Conservation (phyloP, 2,329 filamentous ascomycete genomes). For the Ascochyta koolunga region DNA sequence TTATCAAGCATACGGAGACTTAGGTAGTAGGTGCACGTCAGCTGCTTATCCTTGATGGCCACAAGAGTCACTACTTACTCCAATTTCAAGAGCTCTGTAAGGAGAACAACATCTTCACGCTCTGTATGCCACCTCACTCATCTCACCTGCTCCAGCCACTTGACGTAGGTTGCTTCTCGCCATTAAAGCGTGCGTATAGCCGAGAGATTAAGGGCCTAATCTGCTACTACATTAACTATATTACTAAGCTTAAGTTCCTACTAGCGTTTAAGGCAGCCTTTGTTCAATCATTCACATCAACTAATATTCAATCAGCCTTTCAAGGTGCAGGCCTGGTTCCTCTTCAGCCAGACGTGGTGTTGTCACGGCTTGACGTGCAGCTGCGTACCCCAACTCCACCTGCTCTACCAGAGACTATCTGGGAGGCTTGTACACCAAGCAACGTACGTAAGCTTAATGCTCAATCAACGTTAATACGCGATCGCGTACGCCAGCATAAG, state of each 20-base stretch:
- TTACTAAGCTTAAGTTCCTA: no score
- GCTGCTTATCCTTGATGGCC: slow-evolving; percentile 48
- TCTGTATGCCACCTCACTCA: no score
- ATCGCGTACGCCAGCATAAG: neutral
- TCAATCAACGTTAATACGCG: no score
- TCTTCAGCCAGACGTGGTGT: slow-evolving; percentile 4
- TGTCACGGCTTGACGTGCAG: neutral
- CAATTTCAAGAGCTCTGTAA: slow-evolving; percentile 47
- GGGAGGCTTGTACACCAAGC: no score
- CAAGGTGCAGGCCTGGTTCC: slow-evolving; percentile 2
- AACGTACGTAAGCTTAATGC: neutral
- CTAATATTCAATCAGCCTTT: slow-evolving; percentile 2
- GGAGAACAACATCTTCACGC: slow-evolving; percentile 47
- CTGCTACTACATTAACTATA: no score
- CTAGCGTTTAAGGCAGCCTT: slow-evolving; percentile 1
- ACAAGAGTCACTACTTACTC: slow-evolving; percentile 42
- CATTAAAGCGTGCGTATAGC: slow-evolving; percentile 43
- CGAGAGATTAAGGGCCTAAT: slow-evolving; percentile 32
- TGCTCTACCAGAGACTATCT: neutral
- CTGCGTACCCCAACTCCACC: neutral
- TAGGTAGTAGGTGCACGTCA: slow-evolving; percentile 34
- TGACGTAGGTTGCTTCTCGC: slow-evolving; percentile 47
- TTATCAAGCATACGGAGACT: no score
- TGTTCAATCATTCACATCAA: slow-evolving; percentile 40
- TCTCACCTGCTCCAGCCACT: slow-evolving; percentile 50